Conservation (phyloP, 75 land plant genomes). For the Selaginella moellendorffii region DNA sequence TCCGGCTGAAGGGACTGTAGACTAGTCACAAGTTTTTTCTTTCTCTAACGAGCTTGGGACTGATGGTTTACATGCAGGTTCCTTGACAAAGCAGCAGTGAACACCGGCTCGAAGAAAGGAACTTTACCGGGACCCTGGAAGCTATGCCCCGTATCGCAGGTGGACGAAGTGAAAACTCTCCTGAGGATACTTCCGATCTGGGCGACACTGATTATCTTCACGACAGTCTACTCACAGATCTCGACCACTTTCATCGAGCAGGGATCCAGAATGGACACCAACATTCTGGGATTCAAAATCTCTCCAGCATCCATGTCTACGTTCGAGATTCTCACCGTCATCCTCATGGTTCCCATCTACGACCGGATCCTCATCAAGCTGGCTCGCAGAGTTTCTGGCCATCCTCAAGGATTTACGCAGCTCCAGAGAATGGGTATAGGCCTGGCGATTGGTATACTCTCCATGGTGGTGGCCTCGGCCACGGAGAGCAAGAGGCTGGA, state of each 20-base stretch:
- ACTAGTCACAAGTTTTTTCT: not conserved
- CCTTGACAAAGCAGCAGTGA: not conserved
- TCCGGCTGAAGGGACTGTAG: not conserved
- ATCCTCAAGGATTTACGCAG: slow-evolving; percentile 31
- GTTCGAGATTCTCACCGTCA: slow-evolving; percentile 41
- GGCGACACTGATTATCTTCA: not conserved
- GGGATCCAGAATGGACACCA: not conserved
- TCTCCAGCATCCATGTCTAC: slow-evolving; percentile 59
- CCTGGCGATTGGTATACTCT: slow-evolving; percentile 10
- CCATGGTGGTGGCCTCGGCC: slow-evolving; percentile 24
- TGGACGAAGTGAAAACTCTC: slow-evolving; percentile 2
- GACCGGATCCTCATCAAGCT: slow-evolving; percentile 31
- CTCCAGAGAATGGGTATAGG: slow-evolving; percentile 50
- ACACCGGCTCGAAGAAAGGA: not conserved
- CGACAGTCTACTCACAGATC: not conserved
- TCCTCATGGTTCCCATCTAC: slow-evolving; percentile 35
- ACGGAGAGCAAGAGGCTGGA: slow-evolving; percentile 1
- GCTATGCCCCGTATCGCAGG: not conserved
- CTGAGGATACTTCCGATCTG: slow-evolving; percentile 9
- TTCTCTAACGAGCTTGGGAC: not conserved
- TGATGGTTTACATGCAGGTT: slow-evolving; percentile 1
- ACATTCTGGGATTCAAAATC: slow-evolving; percentile 22
- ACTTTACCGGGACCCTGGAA: not conserved
- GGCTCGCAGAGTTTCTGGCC: slow-evolving; percentile 13
- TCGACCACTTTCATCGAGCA: slow-evolving; percentile 3